Evolutionary conservation across 768 basidiomycete species (phyloP), one percentile per base, ranked within the genome.

Genomic region (Panaeolus papilionaceus): DNA sequence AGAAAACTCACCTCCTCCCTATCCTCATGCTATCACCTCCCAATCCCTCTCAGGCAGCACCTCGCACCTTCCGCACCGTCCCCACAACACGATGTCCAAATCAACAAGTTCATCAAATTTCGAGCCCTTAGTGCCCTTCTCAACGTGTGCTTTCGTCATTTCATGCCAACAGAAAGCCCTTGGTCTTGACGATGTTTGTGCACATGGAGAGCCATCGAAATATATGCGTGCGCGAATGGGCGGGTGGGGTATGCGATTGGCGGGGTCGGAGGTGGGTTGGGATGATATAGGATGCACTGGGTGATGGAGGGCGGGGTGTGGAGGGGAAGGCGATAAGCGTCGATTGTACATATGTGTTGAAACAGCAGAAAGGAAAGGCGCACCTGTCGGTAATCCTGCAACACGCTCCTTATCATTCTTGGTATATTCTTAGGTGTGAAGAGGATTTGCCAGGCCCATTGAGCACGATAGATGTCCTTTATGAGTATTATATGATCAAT

Each of bases 111-210:
- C 33, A 33, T 33, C 23, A 5, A 3, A 33, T 10, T 23, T 7
- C 12, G 33, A 33, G 5, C 33, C 33, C 33, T 33, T 33, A 5
- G 33, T 33, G 33, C 33, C 33, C 33, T 33, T 33, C 3, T 33
- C 33, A 33, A 1, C 33, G 33, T 33, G 33, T 33, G 33, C 33
- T 33, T 33, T 33, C 33, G 5, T 63, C 66, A 37, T 58, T 28
- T n/a, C 33, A 14, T 28, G 54, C 33, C 33, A 3, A 33, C 33
- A 33, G 33, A 33, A 33, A 33, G 11, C 54, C 54, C 20, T 37
- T 58, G 26, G 93, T 94, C 73, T 95, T 92, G 81, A 91, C 87
- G 14, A 94, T 85, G 68, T 94, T 94, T 79, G 94, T 94, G 93
- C 93, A 95, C 92, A 94, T 94, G 0, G 93, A 93, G 42, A 95